Base-by-base conservation (phyloP, 306 rosid genomes). In the Cucumis sativus region DNA sequence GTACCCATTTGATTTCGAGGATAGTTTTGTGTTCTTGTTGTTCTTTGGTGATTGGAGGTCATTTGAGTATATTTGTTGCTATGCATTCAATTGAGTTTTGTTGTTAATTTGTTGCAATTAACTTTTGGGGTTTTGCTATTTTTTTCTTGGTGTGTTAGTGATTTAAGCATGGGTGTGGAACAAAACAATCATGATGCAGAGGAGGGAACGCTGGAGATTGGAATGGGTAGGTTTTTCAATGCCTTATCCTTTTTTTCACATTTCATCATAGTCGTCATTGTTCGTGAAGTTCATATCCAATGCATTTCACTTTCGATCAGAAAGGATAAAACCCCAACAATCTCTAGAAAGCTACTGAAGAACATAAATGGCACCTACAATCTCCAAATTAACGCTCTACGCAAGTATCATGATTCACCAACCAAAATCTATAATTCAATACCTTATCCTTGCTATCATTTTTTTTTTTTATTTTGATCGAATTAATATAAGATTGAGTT, bases 161-260 rank as follows among this genome's bases (percentile, higher is more conserved):
- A 84, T 77, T 17, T 62, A 62, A 79, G 84, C 18, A 86, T 96
- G 99, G 99, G 93, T 69, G 84, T 81, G 77, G 89, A 79, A 74
- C 86, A 84, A 87, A 82, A 96, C 65, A 82, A 65, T 85, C 82
- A 55, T 6, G 89, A 84, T 63, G 15, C 39, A 65, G 97, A 92
- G 74, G 99, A 96, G 65, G 98, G 88, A 40, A 82, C 79, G 57
- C 84, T 96, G 89, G 99, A 96, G 90, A 86, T 96, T 10, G 99
- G 99, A 79, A 96, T 96, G 88, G 99, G 99, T 96, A 88, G 58
- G 93, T 80, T 58, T 60, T 58, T 63, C 33, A 21, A 58, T 47
- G 51, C 45, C 83, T 81, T 76, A 28, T 49, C 43, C 2, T 72
- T 52, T 33, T 33, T 33, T 33, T 33, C 37, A 33, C 37, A 33